Evolutionary conservation across 1,284 basidiomycete species (phyloP).

Genomic region (Trichosporon sp.): DNA sequence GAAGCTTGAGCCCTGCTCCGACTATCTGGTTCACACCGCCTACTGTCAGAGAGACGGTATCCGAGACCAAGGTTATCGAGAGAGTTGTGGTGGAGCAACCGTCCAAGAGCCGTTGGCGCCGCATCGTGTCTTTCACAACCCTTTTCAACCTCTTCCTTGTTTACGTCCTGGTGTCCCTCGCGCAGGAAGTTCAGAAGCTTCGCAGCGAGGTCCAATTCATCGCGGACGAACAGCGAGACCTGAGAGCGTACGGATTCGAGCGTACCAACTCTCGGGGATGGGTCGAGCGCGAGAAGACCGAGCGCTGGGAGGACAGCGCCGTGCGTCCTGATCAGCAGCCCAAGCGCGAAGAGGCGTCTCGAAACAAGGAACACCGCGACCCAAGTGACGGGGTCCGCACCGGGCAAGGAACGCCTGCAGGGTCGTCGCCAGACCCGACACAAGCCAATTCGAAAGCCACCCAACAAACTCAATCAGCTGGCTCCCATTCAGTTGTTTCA

Average conservation of each 20-base stretch:
- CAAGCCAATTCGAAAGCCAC: not conserved
- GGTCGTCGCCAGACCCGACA: not conserved
- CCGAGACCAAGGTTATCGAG: not conserved
- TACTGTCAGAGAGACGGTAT: not conserved
- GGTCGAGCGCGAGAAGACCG: not conserved
- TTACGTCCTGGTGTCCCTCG: constrained; percentile 44
- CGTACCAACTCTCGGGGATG: not conserved
- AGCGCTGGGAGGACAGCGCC: constrained; percentile 9
- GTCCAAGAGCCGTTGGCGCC: not conserved
- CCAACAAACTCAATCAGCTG: not conserved
- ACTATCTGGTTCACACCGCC: constrained; percentile 22
- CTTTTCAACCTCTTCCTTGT: constrained; percentile 44
- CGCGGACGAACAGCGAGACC: constrained; percentile 46
- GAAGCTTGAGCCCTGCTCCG: constrained; percentile 23
- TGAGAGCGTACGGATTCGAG: constrained; percentile 39
- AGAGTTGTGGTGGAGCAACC: not conserved
- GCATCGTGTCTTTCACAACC: constrained; percentile 38
- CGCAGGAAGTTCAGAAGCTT: constrained; percentile 43
- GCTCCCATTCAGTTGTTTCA: not conserved
- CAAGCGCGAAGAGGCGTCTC: not conserved
- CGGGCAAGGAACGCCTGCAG: not conserved
- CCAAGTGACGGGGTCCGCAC: not conserved
- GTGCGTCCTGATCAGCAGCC: not conserved
- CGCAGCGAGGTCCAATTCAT: constrained; percentile 47
- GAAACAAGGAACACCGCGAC: not conserved